These are phyloP conservation scores for Blumeriella jaapii DNA, from an alignment of 2,329 filamentous ascomycete species.

Conservation along the genomic window DNA sequence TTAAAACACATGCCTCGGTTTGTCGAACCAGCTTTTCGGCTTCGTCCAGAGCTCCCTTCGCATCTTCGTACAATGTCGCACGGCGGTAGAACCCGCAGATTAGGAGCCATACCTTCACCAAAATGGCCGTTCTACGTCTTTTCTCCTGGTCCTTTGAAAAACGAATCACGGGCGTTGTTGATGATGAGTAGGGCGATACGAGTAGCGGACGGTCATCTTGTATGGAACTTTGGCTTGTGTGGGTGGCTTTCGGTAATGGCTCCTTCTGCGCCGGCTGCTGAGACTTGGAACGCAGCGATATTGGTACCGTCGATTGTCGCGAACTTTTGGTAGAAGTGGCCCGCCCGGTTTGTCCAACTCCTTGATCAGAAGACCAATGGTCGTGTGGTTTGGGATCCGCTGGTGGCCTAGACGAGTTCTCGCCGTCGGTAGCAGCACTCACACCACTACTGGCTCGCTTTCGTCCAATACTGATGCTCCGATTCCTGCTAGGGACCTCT, in stretches of 20 bases:
- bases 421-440: constrained; percentile 37
- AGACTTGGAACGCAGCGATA: constrained; percentile 16
- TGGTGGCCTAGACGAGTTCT: constrained; percentile 39
- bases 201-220: constrained; percentile 17
- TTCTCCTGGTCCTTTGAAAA: constrained; percentile 43
- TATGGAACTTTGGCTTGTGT: constrained; percentile 4
- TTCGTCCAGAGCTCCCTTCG: constrained; percentile 68
- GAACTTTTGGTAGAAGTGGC: constrained; percentile 6
- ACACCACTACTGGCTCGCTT: constrained; percentile 33
- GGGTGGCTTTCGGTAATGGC: constrained; percentile 10
- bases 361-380: constrained; percentile 14
- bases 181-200: constrained; percentile 11
- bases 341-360: constrained; percentile 2
- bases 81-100: constrained; percentile 81
- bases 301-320: constrained; percentile 3
- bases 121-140: constrained; percentile 37
- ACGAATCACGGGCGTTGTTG: constrained; percentile 25
- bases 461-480: constrained; percentile 37
- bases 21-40: constrained; percentile 63
- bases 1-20: constrained; percentile 56
- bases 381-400: constrained; percentile 30
- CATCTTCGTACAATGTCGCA: constrained; percentile 69
- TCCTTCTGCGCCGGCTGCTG: constrained; percentile 23
- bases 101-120: constrained; percentile 81
- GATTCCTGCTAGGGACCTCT: constrained; percentile 37